Evolutionary conservation across 78 protist genomes (phyloP).

Genomic region (Creolimax fragrantissima): DNA sequence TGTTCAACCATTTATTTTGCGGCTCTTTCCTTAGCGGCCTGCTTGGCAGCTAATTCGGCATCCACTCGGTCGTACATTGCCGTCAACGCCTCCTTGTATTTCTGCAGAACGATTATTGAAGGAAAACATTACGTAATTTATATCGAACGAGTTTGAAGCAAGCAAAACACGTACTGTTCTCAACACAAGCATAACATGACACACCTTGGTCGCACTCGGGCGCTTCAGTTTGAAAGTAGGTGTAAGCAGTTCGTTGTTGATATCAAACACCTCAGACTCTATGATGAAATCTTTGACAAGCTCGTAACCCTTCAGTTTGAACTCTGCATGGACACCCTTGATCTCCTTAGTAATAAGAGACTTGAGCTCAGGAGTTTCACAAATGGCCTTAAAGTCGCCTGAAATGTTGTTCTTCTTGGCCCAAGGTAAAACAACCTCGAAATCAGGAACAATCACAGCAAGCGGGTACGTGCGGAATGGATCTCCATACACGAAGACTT

Average conservation of each 20-base stretch:
- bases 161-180: no score
- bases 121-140: no score
- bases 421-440: background rate
- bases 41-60: background rate
- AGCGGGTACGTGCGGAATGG: constrained; percentile 31
- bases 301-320: background rate
- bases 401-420: background rate
- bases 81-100: background rate
- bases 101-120: no score
- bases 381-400: background rate
- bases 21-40: no score
- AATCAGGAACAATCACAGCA: constrained; percentile 57
- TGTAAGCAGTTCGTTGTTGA: constrained; percentile 57
- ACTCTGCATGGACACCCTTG: background rate
- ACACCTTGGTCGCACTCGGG: constrained; percentile 34
- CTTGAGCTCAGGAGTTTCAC: background rate
- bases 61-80: background rate
- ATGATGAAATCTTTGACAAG: background rate
- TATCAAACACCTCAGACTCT: constrained; percentile 34
- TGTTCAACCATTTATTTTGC: no score
- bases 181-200: no score
- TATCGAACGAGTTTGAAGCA: no score
- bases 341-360: background rate
- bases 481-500: constrained; percentile 33
- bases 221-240: constrained; percentile 73